Base-by-base conservation (phyloP, 1,284 basidiomycete genomes). In the Marasmius oreades region DNA sequence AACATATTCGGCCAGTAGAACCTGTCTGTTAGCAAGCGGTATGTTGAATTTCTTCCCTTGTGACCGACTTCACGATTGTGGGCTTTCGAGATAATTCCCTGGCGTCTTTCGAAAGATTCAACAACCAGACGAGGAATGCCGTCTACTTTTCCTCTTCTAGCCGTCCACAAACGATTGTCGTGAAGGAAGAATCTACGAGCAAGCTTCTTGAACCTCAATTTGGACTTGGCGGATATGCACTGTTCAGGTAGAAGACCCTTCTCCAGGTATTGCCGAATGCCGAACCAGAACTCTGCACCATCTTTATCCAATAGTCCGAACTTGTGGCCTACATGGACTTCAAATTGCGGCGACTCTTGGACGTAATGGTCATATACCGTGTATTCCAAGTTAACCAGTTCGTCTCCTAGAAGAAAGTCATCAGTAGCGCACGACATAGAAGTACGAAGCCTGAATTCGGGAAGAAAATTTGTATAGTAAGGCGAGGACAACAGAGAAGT, bases 1-100 rank as follows among this genome's bases (percentile, higher is more conserved):
- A 66, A 67, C 63, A 74, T 66, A 16, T 67, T 67, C 1, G 65
- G 68, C 69, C 70, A 71, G 28, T 63, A 70, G 55, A 63, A 69
- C 0, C 64, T 52, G 7, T 72, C 69, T 0, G 39, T 8, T 1
- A 72, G 51, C 2, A 56, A 37, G 14, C 52, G 50, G 55, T 69
- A 69, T 0, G 68, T 69, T 0, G 63, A 59, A 45, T 73, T 66
- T 0, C 64, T 60, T 0, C 70, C 68, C 11, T 64, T 57, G 52
- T 71, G 70, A 11, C 69, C 68, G 10, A 54, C 54, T n/a, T n/a
- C n/a, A 1, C 66, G 59, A n/a, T 66, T 64, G 26, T 67, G 62
- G 0, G 64, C 66, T 5, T 60, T 51, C 0, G 62, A 59, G 10
- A 69, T 53, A 0, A 68, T 34, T 8, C 60, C 53, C 1, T 47